Conservation (phyloP, 2,329 filamentous ascomycete species). For the Talaromyces marneffei region DNA sequence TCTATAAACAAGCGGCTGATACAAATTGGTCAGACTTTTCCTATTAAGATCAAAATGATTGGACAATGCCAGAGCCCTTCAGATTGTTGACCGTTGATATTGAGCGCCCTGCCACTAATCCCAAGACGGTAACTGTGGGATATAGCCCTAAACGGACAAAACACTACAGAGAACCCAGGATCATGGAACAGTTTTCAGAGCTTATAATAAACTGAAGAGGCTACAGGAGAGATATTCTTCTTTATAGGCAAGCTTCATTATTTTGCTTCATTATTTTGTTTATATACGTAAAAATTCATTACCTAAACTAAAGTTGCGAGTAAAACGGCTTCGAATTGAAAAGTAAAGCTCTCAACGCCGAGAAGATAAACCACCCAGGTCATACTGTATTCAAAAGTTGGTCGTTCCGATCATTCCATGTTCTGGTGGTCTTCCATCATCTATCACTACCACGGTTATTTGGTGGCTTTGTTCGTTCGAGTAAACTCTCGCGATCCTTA, state of each 20-base stretch:
- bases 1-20: neutral
- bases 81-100: neutral
- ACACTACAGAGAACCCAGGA: neutral
- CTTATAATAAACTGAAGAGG: neutral
- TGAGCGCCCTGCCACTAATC: neutral
- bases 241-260: neutral
- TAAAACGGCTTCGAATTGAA: neutral
- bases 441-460: neutral
- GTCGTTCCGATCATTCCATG: conserved; percentile 2
- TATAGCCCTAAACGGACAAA: neutral
- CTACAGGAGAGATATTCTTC: neutral
- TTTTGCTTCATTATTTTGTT: neutral
- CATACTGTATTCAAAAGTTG: neutral
- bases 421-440: neutral
- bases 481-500: conserved; percentile 16
- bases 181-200: too few species aligned
- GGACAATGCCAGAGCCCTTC: neutral
- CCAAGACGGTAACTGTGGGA: neutral
- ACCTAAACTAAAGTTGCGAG: neutral
- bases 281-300: neutral
- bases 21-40: neutral
- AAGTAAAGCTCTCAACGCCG: conserved; percentile 1
- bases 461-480: neutral
- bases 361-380: neutral
- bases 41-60: neutral